phyloP scores from a whole-genome alignment of 225 moss, liverwort and hornwort genomes.

The Bryoerythrophyllum caledonicum region DNA sequence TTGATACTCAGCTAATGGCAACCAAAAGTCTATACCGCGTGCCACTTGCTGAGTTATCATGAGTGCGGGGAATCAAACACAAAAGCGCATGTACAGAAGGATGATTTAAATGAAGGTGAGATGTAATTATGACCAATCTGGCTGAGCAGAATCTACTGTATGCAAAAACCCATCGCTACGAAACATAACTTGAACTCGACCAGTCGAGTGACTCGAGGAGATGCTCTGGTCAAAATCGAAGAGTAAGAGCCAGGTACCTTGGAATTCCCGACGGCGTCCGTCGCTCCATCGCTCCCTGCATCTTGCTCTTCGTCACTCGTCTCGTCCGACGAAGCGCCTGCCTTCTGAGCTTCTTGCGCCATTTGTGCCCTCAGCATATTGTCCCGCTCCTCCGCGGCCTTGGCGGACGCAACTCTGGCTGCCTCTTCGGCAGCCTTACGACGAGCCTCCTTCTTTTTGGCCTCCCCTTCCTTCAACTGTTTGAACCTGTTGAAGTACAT shows the following conservation, averaged over 20 bases:
- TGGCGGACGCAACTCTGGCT: slow-evolving; percentile 45
- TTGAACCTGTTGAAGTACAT: slow-evolving; percentile 32
- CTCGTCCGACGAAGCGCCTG: slow-evolving; percentile 29
- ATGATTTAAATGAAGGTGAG: too few relatives aligned
- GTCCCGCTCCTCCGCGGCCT: slow-evolving; percentile 54
- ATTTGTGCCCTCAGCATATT: slow-evolving; percentile 50
- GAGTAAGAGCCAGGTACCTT: slow-evolving; percentile 22
- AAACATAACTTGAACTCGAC: neutral
- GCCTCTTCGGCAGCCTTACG: slow-evolving; percentile 57
- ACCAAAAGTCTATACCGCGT: too few relatives aligned
- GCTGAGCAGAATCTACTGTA: neutral
- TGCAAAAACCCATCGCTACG: neutral
- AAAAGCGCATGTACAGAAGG: too few relatives aligned
- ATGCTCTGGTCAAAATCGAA: neutral
- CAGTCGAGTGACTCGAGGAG: neutral
- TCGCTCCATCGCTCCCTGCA: slow-evolving; percentile 36
- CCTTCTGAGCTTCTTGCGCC: slow-evolving; percentile 46
- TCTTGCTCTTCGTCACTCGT: slow-evolving; percentile 39
- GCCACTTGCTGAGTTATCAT: too few relatives aligned
- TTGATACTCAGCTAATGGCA: too few relatives aligned
- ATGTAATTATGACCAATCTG: neutral
- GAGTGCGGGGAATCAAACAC: too few relatives aligned
- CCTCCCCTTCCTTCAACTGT: slow-evolving; percentile 59
- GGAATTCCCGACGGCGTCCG: slow-evolving; percentile 19
- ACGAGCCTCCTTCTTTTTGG: slow-evolving; percentile 61